Base-by-base conservation (phyloP, 2,329 filamentous ascomycete species). In the Cladobotryum protrusum region DNA sequence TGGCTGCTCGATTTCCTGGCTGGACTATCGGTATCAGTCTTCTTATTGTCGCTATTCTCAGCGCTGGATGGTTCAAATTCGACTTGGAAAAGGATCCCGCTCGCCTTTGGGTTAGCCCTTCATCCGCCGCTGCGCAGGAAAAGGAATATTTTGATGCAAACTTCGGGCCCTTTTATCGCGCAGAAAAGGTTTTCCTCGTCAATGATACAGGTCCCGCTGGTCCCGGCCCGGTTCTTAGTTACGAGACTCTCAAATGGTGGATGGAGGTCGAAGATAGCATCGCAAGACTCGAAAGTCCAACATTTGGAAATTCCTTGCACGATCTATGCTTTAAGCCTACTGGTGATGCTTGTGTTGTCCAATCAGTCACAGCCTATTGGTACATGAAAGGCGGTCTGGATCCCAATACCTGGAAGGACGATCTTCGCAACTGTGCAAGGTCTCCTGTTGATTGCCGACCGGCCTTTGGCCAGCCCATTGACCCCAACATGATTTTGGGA, bases 281-380 rank as follows among this genome's bases (percentile, higher is more conserved):
- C 34, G 77, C 78, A 50, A 76, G 81, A 37, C 77, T 95, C 49
- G 86, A 86, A 63, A 89, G 90, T 3, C 64, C 79, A 13, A 74
- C 83, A 17, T 82, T 81, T 47, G 85, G 82, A 6, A 78, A 86
- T 47, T 85, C 78, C 0, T 75, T 99, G 3, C 75, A 89, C 20
- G 87, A 97, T 62, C 80, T 99, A 14, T 99, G 93, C 72, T 92
- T 95, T 71, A 96, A 96, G 64, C 95, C 95, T 2, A 89, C 87
- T 0, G 89, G 88, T 1, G 80, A 89, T 58, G 89, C 86, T 13
- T 99, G 93, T 59, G 91, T 96, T 5, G 82, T 99, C 2, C 92
- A 99, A 63, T 96, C 91, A 0, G 72, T 97, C n/a, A 86, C 87
- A 5, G 86, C 87, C 1, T 99, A 96, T 67, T 97, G 91, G 69